phyloP scores from a whole-genome alignment of 768 basidiomycete species.

The Porpolomopsis calyptriformis region DNA sequence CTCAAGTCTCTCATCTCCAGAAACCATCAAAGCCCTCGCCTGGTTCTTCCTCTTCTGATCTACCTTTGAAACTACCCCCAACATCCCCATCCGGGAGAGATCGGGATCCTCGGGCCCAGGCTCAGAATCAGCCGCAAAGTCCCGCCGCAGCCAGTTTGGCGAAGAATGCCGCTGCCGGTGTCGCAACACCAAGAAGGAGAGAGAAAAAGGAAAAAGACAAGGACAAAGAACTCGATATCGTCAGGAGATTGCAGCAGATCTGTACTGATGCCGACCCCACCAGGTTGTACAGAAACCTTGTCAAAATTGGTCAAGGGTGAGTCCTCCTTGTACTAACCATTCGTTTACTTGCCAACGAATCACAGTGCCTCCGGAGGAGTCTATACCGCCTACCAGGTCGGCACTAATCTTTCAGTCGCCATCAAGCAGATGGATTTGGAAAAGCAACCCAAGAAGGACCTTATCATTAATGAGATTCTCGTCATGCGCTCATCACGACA shows the following conservation, averaged over 20 bases:
- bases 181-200: slow-evolving; percentile 72
- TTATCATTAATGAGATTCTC: slow-evolving; percentile 99
- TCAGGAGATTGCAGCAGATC: slow-evolving; percentile 83
- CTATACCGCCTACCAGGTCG: slow-evolving; percentile 96
- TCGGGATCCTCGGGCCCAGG: slow-evolving; percentile 27
- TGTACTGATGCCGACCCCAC: slow-evolving; percentile 98
- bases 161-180: slow-evolving; percentile 49
- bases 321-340: slow-evolving; percentile 17
- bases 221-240: slow-evolving; percentile 78
- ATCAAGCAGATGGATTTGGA: slow-evolving; percentile 99
- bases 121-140: slow-evolving; percentile 43
- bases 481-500: slow-evolving; percentile 96
- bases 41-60: slow-evolving; percentile 50
- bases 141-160: slow-evolving; percentile 56
- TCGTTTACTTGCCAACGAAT: slow-evolving; percentile 6
- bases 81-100: slow-evolving; percentile 20
- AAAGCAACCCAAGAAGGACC: slow-evolving; percentile 98
- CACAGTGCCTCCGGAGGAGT: slow-evolving; percentile 90
- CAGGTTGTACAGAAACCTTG: slow-evolving; percentile 78
- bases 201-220: slow-evolving; percentile 80
- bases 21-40: slow-evolving; percentile 40
- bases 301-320: slow-evolving; percentile 98
- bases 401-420: slow-evolving; percentile 86
- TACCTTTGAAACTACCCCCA: slow-evolving; percentile 35
- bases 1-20: slow-evolving; percentile 17